Percentiles rank a stretch among this genome's conserved stretches.
These are phyloP conservation scores for Lachnellula subtilissima DNA, from an alignment of 2,329 filamentous ascomycete genomes.

Conservation along the genomic window DNA sequence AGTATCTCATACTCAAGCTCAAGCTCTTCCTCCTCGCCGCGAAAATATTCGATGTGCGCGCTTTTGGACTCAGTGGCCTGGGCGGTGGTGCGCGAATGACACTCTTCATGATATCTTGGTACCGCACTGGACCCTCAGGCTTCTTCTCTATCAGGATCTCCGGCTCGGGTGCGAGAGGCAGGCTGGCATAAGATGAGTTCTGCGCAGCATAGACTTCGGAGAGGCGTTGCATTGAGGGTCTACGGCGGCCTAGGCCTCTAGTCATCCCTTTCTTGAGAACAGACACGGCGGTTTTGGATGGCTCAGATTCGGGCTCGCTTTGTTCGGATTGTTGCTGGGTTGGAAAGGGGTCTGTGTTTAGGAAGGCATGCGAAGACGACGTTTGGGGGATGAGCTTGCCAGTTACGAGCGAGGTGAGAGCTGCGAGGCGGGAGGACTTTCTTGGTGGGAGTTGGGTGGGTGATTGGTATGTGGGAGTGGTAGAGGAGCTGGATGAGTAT, in stretches of 20 bases:
- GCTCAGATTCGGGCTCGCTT: constrained; percentile 1
- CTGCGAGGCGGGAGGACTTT: constrained; percentile 18
- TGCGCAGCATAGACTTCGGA: constrained; percentile 11
- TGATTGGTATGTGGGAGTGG: not conserved
- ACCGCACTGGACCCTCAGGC: constrained; percentile 7
- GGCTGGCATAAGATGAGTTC: not conserved
- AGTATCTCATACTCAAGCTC: no score
- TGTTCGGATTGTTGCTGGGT: constrained; percentile 1
- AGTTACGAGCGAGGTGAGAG: constrained; percentile 15
- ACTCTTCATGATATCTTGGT: constrained; percentile 21
- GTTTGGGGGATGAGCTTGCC: constrained; percentile 6
- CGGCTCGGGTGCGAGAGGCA: not conserved
- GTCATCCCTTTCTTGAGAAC: constrained; percentile 19
- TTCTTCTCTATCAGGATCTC: not conserved
- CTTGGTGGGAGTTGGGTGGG: constrained; percentile 5
- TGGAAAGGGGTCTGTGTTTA: constrained; percentile 25
- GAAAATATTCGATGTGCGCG: constrained; percentile 2
- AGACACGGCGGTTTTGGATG: constrained; percentile 21
- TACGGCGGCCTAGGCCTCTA: constrained; percentile 15
- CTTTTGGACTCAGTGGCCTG: not conserved
- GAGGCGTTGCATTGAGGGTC: constrained; percentile 21
- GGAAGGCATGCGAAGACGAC: constrained; percentile 21
- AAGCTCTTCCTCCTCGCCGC: constrained; percentile 17
- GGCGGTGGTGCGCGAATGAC: constrained; percentile 15
- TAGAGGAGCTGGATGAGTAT: constrained; percentile 2